Evolutionary conservation across 176 grass and related monocot species (phyloP), one percentile per base, ranked within the genome.

Genomic region (Hordeum marinum): DNA sequence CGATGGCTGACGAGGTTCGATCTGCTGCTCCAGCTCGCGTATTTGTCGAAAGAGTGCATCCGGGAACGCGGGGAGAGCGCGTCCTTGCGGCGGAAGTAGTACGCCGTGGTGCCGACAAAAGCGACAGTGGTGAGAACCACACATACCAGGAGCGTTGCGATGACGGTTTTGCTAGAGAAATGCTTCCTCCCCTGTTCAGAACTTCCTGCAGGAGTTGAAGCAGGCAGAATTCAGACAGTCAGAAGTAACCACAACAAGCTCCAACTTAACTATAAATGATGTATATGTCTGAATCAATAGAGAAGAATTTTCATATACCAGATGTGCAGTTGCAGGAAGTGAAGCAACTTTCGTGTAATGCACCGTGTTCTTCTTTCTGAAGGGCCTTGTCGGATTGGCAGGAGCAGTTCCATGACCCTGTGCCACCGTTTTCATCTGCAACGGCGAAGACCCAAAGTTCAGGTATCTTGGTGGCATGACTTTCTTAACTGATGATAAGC

Each of bases 271-370:
- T 29, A 29, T 29, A 29, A 29, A 29, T 29, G 29, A 29, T 29
- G 2, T 29, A 29, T 68, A 25, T 12, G 64, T 78, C 57, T 80
- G 70, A 63, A 81, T 75, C 13, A 68, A 9, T 76, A 64, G 73
- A 62, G 26, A 37, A 71, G 43, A 18, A 32, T 25, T 1, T 1
- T 63, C 18, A n/a, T 78, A 50, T 88, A 99, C 96, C 93, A 0
- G 86, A 91, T 71, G 91, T 99, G 90, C 96, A 99, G 85, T 99
- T 96, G 75, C 96, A 99, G 70, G 93, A 86, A 88, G 85, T 88
- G 75, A 99, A 99, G 84, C 91, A 95, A 41, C 82, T 86, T 29
- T 27, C 23, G 42, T 75, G 81, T 23, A 91, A 41, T 9, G 52
- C 75, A 37, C 32, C 17, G 2, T 63, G 31, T 37, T 83, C 85